A percentile compares a stretch with the other conserved stretches of the same genome.
phyloP scores from a whole-genome alignment of 176 grass and related monocot genomes.

The Aegilops longissima region DNA sequence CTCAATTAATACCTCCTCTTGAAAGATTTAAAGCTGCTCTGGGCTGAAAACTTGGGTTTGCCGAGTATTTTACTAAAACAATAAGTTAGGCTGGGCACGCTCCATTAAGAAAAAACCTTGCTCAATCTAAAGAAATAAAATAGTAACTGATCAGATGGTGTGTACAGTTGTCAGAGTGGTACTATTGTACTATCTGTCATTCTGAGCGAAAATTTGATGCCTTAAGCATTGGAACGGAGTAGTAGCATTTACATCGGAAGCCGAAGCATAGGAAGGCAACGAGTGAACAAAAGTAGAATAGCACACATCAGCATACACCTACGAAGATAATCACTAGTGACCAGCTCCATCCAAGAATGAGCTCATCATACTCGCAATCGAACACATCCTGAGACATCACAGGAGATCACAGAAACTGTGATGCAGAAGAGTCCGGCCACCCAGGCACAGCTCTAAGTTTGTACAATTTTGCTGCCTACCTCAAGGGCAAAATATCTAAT shows the following conservation, averaged over 20 bases:
- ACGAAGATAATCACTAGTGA: neutral
- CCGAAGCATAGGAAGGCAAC: neutral
- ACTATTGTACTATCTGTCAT: too few species aligned
- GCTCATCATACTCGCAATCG: neutral
- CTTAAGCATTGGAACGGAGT: neutral
- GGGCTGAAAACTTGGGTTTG: too few species aligned
- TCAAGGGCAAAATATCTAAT: conserved; percentile 30
- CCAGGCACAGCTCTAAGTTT: neutral
- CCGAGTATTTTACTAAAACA: too few species aligned
- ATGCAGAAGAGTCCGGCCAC: neutral
- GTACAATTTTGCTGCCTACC: conserved; percentile 10
- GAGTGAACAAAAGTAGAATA: neutral
- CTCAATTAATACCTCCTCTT: too few species aligned
- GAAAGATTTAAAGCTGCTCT: too few species aligned
- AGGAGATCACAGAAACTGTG: neutral
- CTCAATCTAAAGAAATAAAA: too few species aligned
- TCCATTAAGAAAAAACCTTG: too few species aligned
- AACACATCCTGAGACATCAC: neutral
- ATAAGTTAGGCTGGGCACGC: too few species aligned
- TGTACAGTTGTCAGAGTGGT: too few species aligned
- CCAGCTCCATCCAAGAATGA: neutral
- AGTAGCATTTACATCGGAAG: neutral
- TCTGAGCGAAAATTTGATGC: too few species aligned
- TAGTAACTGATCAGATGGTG: too few species aligned
- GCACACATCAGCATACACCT: neutral